These are phyloP conservation scores for Penicillium sp. DNA, from an alignment of 2,329 filamentous ascomycete genomes.

Conservation along the genomic window DNA sequence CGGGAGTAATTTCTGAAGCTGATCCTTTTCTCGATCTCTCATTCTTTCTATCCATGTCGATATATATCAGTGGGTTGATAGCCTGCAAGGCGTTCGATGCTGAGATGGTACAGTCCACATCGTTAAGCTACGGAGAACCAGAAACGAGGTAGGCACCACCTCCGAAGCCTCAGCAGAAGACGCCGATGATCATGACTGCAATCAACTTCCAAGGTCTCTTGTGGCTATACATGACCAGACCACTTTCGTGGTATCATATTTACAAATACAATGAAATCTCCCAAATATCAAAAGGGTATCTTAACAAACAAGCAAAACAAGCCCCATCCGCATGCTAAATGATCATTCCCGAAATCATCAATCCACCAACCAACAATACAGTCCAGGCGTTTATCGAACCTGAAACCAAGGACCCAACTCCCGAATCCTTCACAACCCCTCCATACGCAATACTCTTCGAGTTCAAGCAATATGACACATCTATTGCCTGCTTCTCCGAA, in stretches of 20 bases:
- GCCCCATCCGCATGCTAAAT: background rate
- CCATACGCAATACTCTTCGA: constrained; percentile 10
- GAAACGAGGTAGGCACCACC: too few species aligned
- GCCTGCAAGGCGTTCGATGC: too few species aligned
- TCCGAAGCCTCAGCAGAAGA: too few species aligned
- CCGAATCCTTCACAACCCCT: constrained; percentile 1
- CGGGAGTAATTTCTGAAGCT: too few species aligned
- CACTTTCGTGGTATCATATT: background rate
- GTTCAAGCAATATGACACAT: constrained; percentile 20
- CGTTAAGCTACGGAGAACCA: too few species aligned
- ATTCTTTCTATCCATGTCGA: too few species aligned
- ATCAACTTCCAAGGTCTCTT: too few species aligned
- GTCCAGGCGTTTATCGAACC: background rate
- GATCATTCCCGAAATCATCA: constrained; percentile 1
- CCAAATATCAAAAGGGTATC: background rate
- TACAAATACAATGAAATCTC: background rate
- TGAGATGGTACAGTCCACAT: too few species aligned
- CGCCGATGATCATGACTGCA: too few species aligned
- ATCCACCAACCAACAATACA: background rate
- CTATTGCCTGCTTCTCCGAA: constrained; percentile 3
- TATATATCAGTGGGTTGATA: too few species aligned
- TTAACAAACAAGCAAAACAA: background rate
- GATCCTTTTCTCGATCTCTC: too few species aligned
- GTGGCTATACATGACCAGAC: background rate
- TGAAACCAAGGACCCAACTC: background rate